These are phyloP conservation scores for Periglandula ipomoeae DNA, from an alignment of 2,329 filamentous ascomycete species.

Conservation along the genomic window DNA sequence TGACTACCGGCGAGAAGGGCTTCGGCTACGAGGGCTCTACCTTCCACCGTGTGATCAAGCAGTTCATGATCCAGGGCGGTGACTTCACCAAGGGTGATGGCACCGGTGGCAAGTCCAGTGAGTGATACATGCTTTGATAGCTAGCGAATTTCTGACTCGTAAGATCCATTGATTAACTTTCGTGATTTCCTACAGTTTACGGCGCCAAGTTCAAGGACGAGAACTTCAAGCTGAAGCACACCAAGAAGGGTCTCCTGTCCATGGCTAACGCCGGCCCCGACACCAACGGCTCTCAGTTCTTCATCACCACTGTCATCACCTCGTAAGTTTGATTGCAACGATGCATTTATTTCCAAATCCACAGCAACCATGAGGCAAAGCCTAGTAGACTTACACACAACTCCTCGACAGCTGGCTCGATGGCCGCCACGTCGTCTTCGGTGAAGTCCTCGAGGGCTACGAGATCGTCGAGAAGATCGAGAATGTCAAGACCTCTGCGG, in stretches of 20 bases:
- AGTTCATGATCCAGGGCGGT: conserved; percentile 88
- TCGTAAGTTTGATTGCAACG: conserved; percentile 39
- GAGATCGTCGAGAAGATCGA: conserved; percentile 74
- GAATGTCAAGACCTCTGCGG: conserved; percentile 52
- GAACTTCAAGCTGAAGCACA: conserved; percentile 94
- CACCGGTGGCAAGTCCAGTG: conserved; percentile 78
- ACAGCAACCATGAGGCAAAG: too few relatives aligned
- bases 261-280: conserved; percentile 82
- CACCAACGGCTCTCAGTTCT: conserved; percentile 85
- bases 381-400: neutral
- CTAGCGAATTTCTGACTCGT: neutral
- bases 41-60: conserved; percentile 87
- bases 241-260: conserved; percentile 72
- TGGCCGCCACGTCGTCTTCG: conserved; percentile 78
- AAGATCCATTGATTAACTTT: conserved; percentile 12
- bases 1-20: conserved; percentile 79
- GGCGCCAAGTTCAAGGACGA: conserved; percentile 77
- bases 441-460: conserved; percentile 80
- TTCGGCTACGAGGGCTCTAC: conserved; percentile 72
- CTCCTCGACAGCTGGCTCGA: conserved; percentile 68
- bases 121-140: conserved; percentile 20
- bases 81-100: conserved; percentile 79
- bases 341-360: neutral
- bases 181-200: conserved; percentile 49
- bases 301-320: conserved; percentile 78